Percentiles rank a stretch among this genome's conserved stretches.
phyloP scores from a whole-genome alignment of 2,329 filamentous ascomycete species.

The Fonsecaea monophora region DNA sequence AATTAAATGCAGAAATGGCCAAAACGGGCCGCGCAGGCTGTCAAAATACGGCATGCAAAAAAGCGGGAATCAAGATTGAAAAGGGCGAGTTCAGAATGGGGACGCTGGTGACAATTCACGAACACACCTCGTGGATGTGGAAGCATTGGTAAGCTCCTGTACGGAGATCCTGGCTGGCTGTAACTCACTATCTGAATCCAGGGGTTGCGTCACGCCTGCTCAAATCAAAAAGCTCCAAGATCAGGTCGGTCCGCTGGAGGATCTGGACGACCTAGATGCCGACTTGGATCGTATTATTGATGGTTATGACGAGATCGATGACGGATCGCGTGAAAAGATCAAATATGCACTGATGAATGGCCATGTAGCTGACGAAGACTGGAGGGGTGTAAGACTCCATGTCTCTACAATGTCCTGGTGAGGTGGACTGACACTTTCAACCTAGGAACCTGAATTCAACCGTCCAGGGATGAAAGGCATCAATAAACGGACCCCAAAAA shows the following conservation, averaged over 20 bases:
- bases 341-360: constrained; percentile 74
- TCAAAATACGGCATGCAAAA: constrained; percentile 75
- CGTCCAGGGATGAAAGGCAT: constrained; percentile 71
- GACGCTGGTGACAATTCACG: constrained; percentile 68
- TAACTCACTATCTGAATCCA: constrained; percentile 46
- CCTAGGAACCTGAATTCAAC: constrained; percentile 76
- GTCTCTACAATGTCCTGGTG: background rate
- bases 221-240: constrained; percentile 72
- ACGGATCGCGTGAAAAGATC: constrained; percentile 75
- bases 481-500: constrained; percentile 51
- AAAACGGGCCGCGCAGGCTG: constrained; percentile 75
- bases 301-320: constrained; percentile 77
- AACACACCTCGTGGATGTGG: constrained; percentile 73
- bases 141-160: constrained; percentile 77
- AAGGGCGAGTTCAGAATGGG: constrained; percentile 84
- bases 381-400: constrained; percentile 75
- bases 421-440: constrained; percentile 21
- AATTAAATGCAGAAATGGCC: constrained; percentile 67
- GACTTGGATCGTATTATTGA: constrained; percentile 72
- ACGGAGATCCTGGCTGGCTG: background rate
- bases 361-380: constrained; percentile 84
- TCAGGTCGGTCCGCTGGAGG: constrained; percentile 55
- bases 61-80: constrained; percentile 69
- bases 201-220: constrained; percentile 86
- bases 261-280: constrained; percentile 45